A percentile compares a stretch with the other conserved stretches of the same genome.
These are phyloP conservation scores for Microcos paniculata DNA, from an alignment of 345 rosid species.

Conservation along the genomic window DNA sequence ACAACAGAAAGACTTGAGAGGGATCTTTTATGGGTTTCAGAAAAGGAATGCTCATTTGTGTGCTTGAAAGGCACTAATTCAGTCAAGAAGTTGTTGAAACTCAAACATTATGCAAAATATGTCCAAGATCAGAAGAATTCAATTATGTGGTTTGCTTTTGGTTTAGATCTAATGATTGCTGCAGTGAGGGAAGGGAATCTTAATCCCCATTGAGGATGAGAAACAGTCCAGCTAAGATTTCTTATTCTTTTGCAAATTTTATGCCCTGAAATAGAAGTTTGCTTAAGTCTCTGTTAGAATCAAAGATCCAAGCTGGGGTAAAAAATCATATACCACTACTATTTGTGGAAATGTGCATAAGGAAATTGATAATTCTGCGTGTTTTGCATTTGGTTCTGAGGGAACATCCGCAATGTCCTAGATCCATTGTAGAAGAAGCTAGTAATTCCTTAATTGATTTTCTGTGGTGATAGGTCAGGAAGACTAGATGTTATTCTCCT, in stretches of 20 bases:
- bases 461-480: neutral
- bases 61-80: neutral
- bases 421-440: neutral
- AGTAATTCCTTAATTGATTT: neutral
- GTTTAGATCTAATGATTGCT: neutral
- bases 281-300: neutral
- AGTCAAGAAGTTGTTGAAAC: neutral
- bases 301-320: neutral
- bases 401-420: neutral
- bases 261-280: neutral
- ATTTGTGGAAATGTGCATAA: neutral
- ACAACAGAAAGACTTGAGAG: neutral
- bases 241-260: neutral
- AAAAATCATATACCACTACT: neutral
- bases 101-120: neutral
- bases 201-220: neutral
- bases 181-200: no score
- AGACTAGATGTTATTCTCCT: neutral
- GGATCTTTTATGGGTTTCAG: neutral
- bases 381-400: neutral
- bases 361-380: neutral
- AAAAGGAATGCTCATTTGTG: neutral
- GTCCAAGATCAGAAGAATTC: neutral
- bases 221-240: neutral
- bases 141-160: neutral